Evolutionary conservation across 768 basidiomycete genomes (phyloP), one percentile per base, ranked within the genome.

Genomic region (Leccinum boreale): DNA sequence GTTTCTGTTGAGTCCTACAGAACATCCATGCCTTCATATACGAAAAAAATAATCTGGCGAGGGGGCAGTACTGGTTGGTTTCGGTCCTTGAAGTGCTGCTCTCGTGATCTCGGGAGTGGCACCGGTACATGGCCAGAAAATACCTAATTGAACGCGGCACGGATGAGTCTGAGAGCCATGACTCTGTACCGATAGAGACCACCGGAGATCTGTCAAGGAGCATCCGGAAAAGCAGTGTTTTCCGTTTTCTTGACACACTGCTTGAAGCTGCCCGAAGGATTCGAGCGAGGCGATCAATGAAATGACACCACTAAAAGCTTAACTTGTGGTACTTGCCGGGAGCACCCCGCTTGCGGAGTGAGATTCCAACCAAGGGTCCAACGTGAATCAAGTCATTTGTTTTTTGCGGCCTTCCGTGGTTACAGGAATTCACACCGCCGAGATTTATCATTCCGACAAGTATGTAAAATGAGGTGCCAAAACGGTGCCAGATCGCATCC

Each of bases 121-220:
- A 48, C 75, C 68, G 75, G 71, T 75, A 73, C 75, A 79, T 77
- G 80, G 78, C 77, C 78, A 78, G 66, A 75, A 58, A 36, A 61
- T 64, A 59, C 77, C 76, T 73, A 71, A 79, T 78, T 68, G 77
- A 79, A 80, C 71, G 78, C 77, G 77, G 78, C 74, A 77, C 70
- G 71, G 65, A 70, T 76, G 77, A 69, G 76, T 75, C 76, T 77
- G 73, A 26, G 47, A 56, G 65, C 42, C 19, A 35, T 44, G 19
- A 12, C n/a, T 44, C n/a, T 44, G 33, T 28, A 56, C 58, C 53
- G 53, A 68, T 62, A n/a, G 55, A 59, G 49, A 50, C 51, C 59
- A 48, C 53, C 5, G 31, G 60, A 60, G 57, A 67, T 67, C 61
- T 52, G 21, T 4, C 50, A 46, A 58, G 65, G 62, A 64, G n/a